These are phyloP conservation scores for Alternaria viburni DNA, from an alignment of 2,329 filamentous ascomycete species.

Conservation along the genomic window DNA sequence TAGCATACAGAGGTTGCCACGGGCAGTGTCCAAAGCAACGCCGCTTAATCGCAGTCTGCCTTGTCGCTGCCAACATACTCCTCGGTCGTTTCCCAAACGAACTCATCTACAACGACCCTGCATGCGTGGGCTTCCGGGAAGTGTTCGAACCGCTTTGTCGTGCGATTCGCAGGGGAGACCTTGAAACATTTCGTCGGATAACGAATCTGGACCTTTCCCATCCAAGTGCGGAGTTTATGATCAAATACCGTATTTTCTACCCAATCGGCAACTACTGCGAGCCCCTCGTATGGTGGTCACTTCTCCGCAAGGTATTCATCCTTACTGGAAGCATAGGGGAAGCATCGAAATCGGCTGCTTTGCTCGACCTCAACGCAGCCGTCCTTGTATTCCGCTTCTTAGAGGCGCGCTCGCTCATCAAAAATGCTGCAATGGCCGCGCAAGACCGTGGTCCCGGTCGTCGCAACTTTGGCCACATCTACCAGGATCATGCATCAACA, in stretches of 20 bases:
- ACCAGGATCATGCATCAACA: constrained; percentile 58
- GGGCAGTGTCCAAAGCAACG: constrained; percentile 67
- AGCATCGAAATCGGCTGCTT: constrained; percentile 62
- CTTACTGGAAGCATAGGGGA: constrained; percentile 74
- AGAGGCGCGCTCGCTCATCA: constrained; percentile 59
- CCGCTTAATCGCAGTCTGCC: constrained; percentile 79
- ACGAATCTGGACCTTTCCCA: constrained; percentile 56
- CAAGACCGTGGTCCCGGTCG: constrained; percentile 40
- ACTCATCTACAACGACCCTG: constrained; percentile 70
- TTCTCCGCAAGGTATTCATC: constrained; percentile 79
- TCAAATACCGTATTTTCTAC: constrained; percentile 75
- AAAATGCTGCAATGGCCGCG: constrained; percentile 33
- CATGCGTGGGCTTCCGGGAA: constrained; percentile 68
- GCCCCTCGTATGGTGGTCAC: constrained; percentile 81
- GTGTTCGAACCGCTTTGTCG: constrained; percentile 76
- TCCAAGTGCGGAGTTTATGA: constrained; percentile 66
- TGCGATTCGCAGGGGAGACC: constrained; percentile 76
- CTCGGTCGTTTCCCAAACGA: constrained; percentile 81
- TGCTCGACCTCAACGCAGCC: constrained; percentile 74
- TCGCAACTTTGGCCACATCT: constrained; percentile 51
- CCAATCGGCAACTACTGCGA: constrained; percentile 79
- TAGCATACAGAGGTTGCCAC: constrained; percentile 78
- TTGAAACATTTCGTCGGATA: constrained; percentile 73
- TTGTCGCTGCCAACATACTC: constrained; percentile 82
- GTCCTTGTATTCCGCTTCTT: constrained; percentile 68